Evolutionary conservation across 1,139 yeast genomes (phyloP), one percentile per base, ranked within the genome.

Genomic region (Scheffersomyces segobiensis): DNA sequence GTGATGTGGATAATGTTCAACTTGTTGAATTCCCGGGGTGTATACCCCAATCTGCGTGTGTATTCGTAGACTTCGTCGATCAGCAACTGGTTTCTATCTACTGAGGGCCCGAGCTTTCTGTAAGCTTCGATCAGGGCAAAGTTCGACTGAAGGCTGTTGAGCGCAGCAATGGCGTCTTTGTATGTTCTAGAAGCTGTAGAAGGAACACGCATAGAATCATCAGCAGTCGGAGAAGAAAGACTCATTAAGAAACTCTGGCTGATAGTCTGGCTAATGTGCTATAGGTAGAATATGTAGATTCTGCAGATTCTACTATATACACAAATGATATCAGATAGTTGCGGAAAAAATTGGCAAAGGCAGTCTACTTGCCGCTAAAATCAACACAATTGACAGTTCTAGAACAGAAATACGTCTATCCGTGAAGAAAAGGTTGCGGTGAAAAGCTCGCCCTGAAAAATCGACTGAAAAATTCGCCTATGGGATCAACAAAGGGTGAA

Each of bases 41-140:
- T 70, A 73, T 93, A 93, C 0, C 98, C 99, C 55, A 92, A 83
- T 65, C 98, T 80, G 58, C 95, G 79, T n/a, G 90, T 84, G 88
- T 95, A 96, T 71, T 93, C 98, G 55, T 86, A 79, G 87, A 95
- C 96, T 70, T 95, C 98, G 32, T 89, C 89, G 56, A 95, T 85
- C 50, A 93, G 86, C 71, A 87, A 80, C 54, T 86, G 87, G 68
- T 88, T 89, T 61, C 88, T 83, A 63, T 89, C 84, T 47, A 76
- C 73, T 55, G 81, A 82, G 49, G 81, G 79, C 1, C 96, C 97
- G 7, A 91, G 79, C 65, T 87, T 85, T 62, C 91, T 83, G 57
- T 87, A 83, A 4, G 96, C 96, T 73, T 93, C 96, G 55, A 96
- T 86, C 17, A 93, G 86, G 42, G 97, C 95, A 72, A 89, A 92